These are phyloP conservation scores for Steccherinum ochraceum DNA, from an alignment of 768 basidiomycete species.

Conservation along the genomic window DNA sequence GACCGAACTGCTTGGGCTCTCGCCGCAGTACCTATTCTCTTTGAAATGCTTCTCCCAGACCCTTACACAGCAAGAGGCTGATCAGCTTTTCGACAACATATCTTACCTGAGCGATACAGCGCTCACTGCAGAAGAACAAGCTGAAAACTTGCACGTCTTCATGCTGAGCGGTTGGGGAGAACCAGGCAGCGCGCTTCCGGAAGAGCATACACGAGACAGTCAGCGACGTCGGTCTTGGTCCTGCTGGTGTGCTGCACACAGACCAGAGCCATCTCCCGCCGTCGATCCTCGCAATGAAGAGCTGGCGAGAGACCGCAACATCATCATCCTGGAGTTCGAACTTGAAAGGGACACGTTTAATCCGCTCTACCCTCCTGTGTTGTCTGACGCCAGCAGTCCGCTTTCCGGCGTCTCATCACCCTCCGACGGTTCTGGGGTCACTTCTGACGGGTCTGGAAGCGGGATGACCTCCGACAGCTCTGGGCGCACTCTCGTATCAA, in stretches of 20 bases:
- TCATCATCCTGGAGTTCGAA: slow-evolving; percentile 77
- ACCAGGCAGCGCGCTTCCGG: slow-evolving; percentile 42
- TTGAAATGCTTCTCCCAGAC: slow-evolving; percentile 69
- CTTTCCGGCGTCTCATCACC: slow-evolving; percentile 22
- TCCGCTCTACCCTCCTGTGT: slow-evolving; percentile 52
- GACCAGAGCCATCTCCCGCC: slow-evolving; percentile 29
- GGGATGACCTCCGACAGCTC: slow-evolving; percentile 13
- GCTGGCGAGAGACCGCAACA: slow-evolving; percentile 15
- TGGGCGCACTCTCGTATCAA: slow-evolving; percentile 20
- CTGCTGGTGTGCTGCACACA: slow-evolving; percentile 66
- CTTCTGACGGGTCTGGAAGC: slow-evolving; percentile 8
- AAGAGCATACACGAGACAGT: slow-evolving; percentile 17
- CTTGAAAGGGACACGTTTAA: slow-evolving; percentile 65
- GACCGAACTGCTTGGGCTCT: slow-evolving; percentile 65
- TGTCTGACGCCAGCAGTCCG: background rate
- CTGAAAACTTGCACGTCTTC: slow-evolving; percentile 61
- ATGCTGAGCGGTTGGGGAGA: slow-evolving; percentile 65
- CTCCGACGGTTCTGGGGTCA: slow-evolving; percentile 14
- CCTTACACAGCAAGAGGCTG: slow-evolving; percentile 59
- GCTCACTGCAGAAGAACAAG: slow-evolving; percentile 28
- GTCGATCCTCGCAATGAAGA: slow-evolving; percentile 12
- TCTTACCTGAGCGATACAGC: slow-evolving; percentile 54
- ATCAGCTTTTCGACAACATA: slow-evolving; percentile 67
- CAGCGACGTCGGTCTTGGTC: slow-evolving; percentile 46
- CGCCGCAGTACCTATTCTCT: slow-evolving; percentile 64